Conservation (phyloP, 2,329 filamentous ascomycete species). For the Pezicula neosporulosa region DNA sequence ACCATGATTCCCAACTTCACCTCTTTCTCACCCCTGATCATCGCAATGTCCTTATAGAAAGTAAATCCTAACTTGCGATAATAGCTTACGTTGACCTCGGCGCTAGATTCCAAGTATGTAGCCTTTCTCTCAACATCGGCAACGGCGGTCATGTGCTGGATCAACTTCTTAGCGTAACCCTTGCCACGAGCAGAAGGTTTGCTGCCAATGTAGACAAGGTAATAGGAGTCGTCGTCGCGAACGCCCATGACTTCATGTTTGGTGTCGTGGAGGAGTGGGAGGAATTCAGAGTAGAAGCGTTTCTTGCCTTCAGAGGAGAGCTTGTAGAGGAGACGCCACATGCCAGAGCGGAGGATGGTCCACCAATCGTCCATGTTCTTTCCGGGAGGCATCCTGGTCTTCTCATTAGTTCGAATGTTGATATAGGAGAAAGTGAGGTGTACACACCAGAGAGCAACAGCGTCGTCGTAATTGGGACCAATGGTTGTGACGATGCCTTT, state of each 20-base stretch:
- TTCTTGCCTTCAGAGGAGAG: conserved; percentile 68
- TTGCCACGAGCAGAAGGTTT: conserved; percentile 66
- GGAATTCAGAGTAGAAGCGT: conserved; percentile 75
- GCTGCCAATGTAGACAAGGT: conserved; percentile 80
- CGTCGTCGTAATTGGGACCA: conserved; percentile 73
- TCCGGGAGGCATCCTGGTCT: conserved; percentile 68
- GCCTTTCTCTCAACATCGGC: conserved; percentile 66
- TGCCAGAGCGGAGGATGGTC: conserved; percentile 69
- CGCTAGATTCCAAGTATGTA: conserved; percentile 78
- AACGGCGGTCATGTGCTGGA: conserved; percentile 64
- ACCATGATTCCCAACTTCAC: conserved; percentile 79
- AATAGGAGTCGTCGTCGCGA: conserved; percentile 68
- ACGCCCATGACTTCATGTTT: conserved; percentile 67
- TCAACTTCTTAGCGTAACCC: conserved; percentile 69
- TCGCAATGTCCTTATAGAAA: conserved; percentile 56
- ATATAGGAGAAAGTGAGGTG: background rate
- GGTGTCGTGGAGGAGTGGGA: conserved; percentile 70
- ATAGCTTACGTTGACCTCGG: conserved; percentile 63
- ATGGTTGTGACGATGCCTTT: conserved; percentile 72
- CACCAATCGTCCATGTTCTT: conserved; percentile 69
- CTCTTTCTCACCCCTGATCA: conserved; percentile 54
- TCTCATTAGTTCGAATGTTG: conserved; percentile 1
- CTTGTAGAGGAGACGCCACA: conserved; percentile 75
- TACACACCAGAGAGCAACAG: conserved; percentile 72
- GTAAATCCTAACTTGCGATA: conserved; percentile 76